These are phyloP conservation scores for Phytophthora gonapodyides DNA, from an alignment of 352 stramenopile species.

Conservation along the genomic window DNA sequence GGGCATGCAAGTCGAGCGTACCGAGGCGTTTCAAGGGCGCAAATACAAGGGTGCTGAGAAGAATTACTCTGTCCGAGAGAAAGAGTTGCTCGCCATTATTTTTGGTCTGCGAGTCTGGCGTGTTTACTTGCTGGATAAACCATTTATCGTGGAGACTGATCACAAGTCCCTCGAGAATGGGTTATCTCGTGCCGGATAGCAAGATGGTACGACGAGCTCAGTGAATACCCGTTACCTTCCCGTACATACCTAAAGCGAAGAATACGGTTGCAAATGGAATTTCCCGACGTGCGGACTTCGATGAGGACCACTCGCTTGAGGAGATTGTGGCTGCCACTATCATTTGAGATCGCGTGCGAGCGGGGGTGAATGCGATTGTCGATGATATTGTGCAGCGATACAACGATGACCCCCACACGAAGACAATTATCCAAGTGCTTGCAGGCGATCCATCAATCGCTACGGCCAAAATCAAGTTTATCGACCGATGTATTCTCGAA, in stretches of 20 bases:
- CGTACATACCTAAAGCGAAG: constrained; percentile 6
- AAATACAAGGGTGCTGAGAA: constrained; percentile 8
- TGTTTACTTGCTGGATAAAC: constrained; percentile 16
- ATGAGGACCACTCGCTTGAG: too few species aligned
- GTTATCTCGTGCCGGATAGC: constrained; percentile 14
- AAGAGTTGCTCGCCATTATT: constrained; percentile 12
- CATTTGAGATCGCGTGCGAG: too few species aligned
- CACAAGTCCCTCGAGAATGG: constrained; percentile 14
- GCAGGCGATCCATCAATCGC: too few species aligned
- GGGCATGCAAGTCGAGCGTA: not conserved
- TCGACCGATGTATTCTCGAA: too few species aligned
- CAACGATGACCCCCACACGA: too few species aligned
- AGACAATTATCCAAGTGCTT: too few species aligned
- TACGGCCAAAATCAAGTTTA: too few species aligned
- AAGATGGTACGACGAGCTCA: constrained; percentile 14
- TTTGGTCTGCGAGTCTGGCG: constrained; percentile 10
- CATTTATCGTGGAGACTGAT: constrained; percentile 17
- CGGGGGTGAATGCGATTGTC: too few species aligned
- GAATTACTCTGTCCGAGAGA: constrained; percentile 19
- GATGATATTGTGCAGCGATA: too few species aligned
- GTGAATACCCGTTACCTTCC: constrained; percentile 9
- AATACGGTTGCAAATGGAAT: constrained; percentile 10
- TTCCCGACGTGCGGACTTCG: too few species aligned
- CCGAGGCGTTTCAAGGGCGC: constrained; percentile 15
- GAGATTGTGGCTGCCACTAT: too few species aligned